Base-by-base conservation (phyloP, 2,329 filamentous ascomycete genomes). In the Penicillium sp. region DNA sequence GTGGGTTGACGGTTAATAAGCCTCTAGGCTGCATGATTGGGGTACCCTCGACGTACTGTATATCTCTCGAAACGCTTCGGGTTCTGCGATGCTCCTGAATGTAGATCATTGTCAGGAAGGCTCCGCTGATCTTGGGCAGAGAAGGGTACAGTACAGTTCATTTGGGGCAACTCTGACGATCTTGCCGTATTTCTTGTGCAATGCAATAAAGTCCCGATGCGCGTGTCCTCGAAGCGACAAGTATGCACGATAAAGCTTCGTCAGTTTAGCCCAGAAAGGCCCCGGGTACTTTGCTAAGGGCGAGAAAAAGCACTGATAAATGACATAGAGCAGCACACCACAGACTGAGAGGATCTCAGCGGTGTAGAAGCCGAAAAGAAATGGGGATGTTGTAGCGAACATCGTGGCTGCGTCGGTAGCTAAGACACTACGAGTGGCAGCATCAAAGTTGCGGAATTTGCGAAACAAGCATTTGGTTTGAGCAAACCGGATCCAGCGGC, bases 231-330 rank as follows among this genome's bases (percentile, higher is more conserved):
- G 45, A 34, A 48, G 45, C 28, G 45, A 48, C 15, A 48, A 7
- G 17, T 31, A 48, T 10, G 45, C 45, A n/a, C 45, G 45, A 48
- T 48, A 34, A 17, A 48, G 45, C 45, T 48, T 48, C 14, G 45
- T 48, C 14, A 48, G 3, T 20, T 48, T 48, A 34, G 45, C 45
- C 45, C 45, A 48, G 28, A 48, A 48, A 12, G 45, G 45, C 28
- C 45, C 45, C 8, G 45, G 45, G 11, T 31, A 48, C 17, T 34
- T 34, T 7, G 45, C 45, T 7, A 48, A 12, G 8, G 45, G 45
- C 45, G 45, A 48, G 45, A 48, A 48, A 17, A 48, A 48, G 45
- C 45, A 48, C 28, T 48, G 45, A 48, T 48, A 48, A 8, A 48
- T 34, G 25, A 48, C 28, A 10, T 48, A 48, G 28, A 34, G 15